These are phyloP conservation scores for Linderniella brevidens DNA, from an alignment of 257 asterid genomes.

Conservation along the genomic window DNA sequence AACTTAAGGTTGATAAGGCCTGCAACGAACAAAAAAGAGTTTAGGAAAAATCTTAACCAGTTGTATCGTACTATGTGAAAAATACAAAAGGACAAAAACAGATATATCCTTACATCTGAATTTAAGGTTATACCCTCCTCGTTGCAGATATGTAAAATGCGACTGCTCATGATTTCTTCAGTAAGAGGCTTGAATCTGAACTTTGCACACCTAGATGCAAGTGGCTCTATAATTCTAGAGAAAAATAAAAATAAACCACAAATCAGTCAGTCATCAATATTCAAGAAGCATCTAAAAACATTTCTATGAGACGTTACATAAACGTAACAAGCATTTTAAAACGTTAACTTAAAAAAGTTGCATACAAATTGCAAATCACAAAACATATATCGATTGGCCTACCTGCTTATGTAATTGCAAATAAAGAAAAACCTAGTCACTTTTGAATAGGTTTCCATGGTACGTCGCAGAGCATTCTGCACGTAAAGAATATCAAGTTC, in stretches of 20 bases:
- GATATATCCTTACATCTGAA: slow-evolving; percentile 46
- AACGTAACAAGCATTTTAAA: no score
- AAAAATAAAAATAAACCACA: neutral
- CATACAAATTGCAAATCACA: no score
- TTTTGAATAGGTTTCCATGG: slow-evolving; percentile 92
- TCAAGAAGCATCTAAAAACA: no score
- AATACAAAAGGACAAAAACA: neutral
- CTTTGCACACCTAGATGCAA: slow-evolving; percentile 95
- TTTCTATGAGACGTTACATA: no score
- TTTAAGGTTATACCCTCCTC: slow-evolving; percentile 80
- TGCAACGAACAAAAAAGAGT: slow-evolving; percentile 12
- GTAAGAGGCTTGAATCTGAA: slow-evolving; percentile 95
- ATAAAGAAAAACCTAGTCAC: slow-evolving; percentile 96
- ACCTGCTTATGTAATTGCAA: slow-evolving; percentile 97
- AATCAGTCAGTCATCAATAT: no score
- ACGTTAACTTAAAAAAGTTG: no score
- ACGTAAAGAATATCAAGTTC: slow-evolving; percentile 7
- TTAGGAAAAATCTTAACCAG: neutral
- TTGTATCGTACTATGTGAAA: neutral
- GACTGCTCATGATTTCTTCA: slow-evolving; percentile 69
- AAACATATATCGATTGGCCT: neutral
- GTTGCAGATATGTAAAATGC: slow-evolving; percentile 65
- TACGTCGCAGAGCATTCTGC: slow-evolving; percentile 94
- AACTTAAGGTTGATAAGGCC: slow-evolving; percentile 83
- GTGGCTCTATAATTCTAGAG: slow-evolving; percentile 87